Evolutionary conservation across 106 monocot genomes (phyloP).

Genomic region (Dendrobium officinale): DNA sequence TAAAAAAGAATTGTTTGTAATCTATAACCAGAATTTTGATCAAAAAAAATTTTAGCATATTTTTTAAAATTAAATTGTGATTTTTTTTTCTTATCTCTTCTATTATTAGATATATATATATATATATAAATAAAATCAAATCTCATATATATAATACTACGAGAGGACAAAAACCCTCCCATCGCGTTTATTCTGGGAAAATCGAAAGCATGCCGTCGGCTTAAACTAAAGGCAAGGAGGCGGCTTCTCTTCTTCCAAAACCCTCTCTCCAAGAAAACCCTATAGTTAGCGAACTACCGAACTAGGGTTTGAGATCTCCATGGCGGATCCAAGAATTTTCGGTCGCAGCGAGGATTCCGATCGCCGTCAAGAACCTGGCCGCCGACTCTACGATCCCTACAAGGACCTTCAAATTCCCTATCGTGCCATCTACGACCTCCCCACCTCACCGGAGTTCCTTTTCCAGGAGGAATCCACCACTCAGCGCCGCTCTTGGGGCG

Average conservation of each 20-base stretch:
- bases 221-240: background rate
- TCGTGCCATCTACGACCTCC: slow-evolving; percentile 48
- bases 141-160: too few species aligned
- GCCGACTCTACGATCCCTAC: slow-evolving; percentile 54
- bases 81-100: too few species aligned
- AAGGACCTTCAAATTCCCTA: slow-evolving; percentile 47
- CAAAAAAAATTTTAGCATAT: too few species aligned
- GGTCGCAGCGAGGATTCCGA: background rate
- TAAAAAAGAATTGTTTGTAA: too few species aligned
- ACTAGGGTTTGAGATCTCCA: slow-evolving; percentile 5
- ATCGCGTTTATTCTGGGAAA: too few species aligned
- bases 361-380: slow-evolving; percentile 6
- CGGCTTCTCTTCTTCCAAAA: background rate
- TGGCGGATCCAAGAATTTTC: slow-evolving; percentile 23
- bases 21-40: too few species aligned
- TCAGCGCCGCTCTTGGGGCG: slow-evolving; percentile 67
- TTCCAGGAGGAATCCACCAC: slow-evolving; percentile 64
- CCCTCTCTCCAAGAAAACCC: slow-evolving; percentile 4
- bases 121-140: too few species aligned
- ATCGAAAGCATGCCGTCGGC: background rate
- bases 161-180: too few species aligned
- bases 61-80: too few species aligned
- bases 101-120: too few species aligned
- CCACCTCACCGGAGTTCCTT: slow-evolving; percentile 76
- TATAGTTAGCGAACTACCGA: background rate